These are phyloP conservation scores for Microdochium paspali DNA, from an alignment of 2,329 filamentous ascomycete genomes.

Conservation along the genomic window DNA sequence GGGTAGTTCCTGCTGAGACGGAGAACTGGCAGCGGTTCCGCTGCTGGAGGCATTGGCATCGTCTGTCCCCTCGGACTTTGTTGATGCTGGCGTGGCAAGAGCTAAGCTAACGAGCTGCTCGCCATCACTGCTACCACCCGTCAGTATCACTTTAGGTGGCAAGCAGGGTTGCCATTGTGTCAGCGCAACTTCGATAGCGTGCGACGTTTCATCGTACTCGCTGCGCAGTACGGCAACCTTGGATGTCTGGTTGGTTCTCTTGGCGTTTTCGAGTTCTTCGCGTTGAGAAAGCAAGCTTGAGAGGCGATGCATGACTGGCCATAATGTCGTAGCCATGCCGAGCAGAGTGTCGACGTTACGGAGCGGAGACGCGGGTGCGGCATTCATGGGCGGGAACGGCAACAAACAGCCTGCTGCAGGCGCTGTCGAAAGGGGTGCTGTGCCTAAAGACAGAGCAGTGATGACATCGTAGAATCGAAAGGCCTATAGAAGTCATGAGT, in stretches of 20 bases:
- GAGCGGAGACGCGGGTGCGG: slow-evolving; percentile 32
- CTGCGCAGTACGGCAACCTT: slow-evolving; percentile 37
- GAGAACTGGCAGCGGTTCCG: slow-evolving; percentile 7
- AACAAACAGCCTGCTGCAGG: slow-evolving; percentile 35
- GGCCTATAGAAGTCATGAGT: slow-evolving; percentile 31
- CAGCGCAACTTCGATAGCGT: slow-evolving; percentile 45
- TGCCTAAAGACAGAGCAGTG: slow-evolving; percentile 51
- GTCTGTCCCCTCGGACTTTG: not conserved
- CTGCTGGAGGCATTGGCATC: slow-evolving; percentile 4
- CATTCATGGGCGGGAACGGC: slow-evolving; percentile 36
- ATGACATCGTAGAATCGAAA: slow-evolving; percentile 60
- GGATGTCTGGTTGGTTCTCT: slow-evolving; percentile 27
- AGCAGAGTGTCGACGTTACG: slow-evolving; percentile 49
- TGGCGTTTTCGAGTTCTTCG: slow-evolving; percentile 36
- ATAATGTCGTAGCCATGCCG: slow-evolving; percentile 51
- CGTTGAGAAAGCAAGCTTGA: slow-evolving; percentile 46
- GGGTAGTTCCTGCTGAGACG: slow-evolving; percentile 22
- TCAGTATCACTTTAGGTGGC: slow-evolving; percentile 25
- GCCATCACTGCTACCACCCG: slow-evolving; percentile 9
- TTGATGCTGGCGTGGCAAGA: not conserved
- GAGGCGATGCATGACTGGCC: slow-evolving; percentile 54
- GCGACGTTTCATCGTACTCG: slow-evolving; percentile 40
- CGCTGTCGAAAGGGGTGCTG: slow-evolving; percentile 42
- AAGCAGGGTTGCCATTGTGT: slow-evolving; percentile 45
- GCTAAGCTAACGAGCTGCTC: not conserved